A percentile compares a stretch with the other conserved stretches of the same genome.
phyloP scores from a whole-genome alignment of 331 rosid species.

The Malus hybrid region DNA sequence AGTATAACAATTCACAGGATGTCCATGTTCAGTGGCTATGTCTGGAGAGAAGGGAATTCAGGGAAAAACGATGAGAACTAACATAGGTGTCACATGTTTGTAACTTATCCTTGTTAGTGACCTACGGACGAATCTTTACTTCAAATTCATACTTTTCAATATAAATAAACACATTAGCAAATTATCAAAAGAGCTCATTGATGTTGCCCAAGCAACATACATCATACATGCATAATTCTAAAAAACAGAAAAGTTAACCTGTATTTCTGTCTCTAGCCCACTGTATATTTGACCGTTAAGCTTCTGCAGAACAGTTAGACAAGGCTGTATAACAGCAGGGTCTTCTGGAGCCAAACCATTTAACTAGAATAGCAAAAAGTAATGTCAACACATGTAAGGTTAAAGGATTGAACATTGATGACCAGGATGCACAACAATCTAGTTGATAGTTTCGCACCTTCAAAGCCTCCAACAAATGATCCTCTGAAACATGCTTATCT shows the following conservation, averaged over 20 bases:
- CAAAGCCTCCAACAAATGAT: slow-evolving; percentile 57
- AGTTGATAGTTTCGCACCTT: slow-evolving; percentile 38
- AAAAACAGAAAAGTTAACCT: slow-evolving; percentile 39
- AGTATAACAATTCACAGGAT: not conserved
- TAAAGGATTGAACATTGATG: not conserved
- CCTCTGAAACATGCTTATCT: slow-evolving; percentile 44
- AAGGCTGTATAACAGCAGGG: slow-evolving; percentile 64
- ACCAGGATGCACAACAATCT: not conserved
- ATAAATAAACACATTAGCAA: not conserved
- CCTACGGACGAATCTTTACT: not conserved
- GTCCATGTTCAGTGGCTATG: not conserved
- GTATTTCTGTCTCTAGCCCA: slow-evolving; percentile 41
- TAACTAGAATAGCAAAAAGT: slow-evolving; percentile 39
- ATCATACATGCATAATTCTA: not conserved
- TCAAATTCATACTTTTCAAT: not conserved
- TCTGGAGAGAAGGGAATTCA: not conserved
- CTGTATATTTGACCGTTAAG: slow-evolving; percentile 45
- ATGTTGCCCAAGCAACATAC: not conserved
- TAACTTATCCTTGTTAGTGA: not conserved
- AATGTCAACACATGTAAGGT: slow-evolving; percentile 14
- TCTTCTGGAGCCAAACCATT: slow-evolving; percentile 41
- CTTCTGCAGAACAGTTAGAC: slow-evolving; percentile 58
- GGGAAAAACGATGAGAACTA: not conserved
- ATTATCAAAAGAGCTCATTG: not conserved
- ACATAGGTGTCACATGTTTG: not conserved